Base-by-base conservation (phyloP, 2,329 filamentous ascomycete genomes). In the Neopestalotiopsis clavispora region DNA sequence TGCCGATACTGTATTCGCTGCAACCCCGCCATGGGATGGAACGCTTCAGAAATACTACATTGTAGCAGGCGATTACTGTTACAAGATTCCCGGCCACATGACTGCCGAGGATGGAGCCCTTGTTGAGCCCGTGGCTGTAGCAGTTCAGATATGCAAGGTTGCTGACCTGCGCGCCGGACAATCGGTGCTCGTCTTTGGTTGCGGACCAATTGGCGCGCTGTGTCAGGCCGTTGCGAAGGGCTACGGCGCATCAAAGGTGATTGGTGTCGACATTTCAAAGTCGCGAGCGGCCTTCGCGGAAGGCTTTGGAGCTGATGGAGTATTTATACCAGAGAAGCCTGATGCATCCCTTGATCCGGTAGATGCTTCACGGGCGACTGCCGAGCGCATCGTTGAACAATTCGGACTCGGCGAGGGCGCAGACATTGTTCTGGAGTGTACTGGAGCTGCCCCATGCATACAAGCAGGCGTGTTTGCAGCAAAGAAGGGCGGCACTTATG, bases 61-160 rank as follows among this genome's bases (percentile, higher is more conserved):
- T 45, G 79, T 81, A 0, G 80, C 84, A 0, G 78, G 80, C 0
- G 84, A 86, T 72, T 87, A 80, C 69, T 82, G 82, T 69, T 86
- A 86, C 69, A 78, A 77, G 1, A 74, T 88, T 2, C 83, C 84
- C 0, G 75, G 77, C 0, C 76, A 82, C 61, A 78, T 89, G 66
- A 77, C 77, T 1, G 74, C 86, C 52, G 84, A 88, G 69, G 84
- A 87, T 32, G 86, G 83, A 1, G 86, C 86, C 0, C 74, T 89
- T 9, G 81, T 87, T 1, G 86, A 89, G 73, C 87, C 86, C 0
- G 76, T 87, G 0, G 82, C 85, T 0, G 85, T 88, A 0, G 85
- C 86, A 0, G 83, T 86, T 3, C 82, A 85, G 62, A 84, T 84
- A 10, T 80, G 74, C 69, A 82, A 81, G 65, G 76, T 80, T 1